Base-by-base conservation (phyloP, 2,329 filamentous ascomycete genomes). In the Botryotinia globosa region DNA sequence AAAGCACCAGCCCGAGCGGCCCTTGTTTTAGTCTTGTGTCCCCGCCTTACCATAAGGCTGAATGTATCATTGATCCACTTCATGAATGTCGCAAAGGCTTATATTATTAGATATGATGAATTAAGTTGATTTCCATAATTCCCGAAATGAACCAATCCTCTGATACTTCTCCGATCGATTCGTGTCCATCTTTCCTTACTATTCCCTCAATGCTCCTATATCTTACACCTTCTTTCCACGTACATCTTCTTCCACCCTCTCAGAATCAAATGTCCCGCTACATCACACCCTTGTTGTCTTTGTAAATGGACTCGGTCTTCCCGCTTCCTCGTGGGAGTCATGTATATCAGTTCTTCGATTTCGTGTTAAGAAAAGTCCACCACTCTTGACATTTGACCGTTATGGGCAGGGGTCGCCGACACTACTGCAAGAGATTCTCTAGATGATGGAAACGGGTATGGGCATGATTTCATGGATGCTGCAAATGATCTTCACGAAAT, bases 311-410 rank as follows among this genome's bases (percentile, higher is more conserved):
- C 76, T 79, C 6, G 78, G 79, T 22, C 77, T 81, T 16, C 75
- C 80, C 9, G 77, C 80, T 25, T 69, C 68, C 1, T 75, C 74
- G 25, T 81, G 80, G 79, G 66, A 75, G 16, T 76, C 76, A 32
- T 70, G 74, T 37, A 81, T 82, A 45, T 75, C 78, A 39, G 72
- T 77, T 22, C 54, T 81, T 29, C 69, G 74, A 70, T 54, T 67
- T 72, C 51, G 69, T 63, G 3, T 75, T 34, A 69, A 71, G 22
- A 74, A 75, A 5, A 74, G 74, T 64, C 79, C 80, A 56, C 76
- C 78, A 69, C 78, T 82, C 25, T 72, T 82, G 20, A 81, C 80
- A 3, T 82, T 81, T 58, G 80, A 82, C 70, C 78, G 74, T 73
- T 79, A 75, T 68, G 77, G 77, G 2, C 78, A 80, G 73, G 78